Evolutionary conservation across 192 early-diverging fungal species (phyloP).

Genomic region (Podila verticillata): DNA sequence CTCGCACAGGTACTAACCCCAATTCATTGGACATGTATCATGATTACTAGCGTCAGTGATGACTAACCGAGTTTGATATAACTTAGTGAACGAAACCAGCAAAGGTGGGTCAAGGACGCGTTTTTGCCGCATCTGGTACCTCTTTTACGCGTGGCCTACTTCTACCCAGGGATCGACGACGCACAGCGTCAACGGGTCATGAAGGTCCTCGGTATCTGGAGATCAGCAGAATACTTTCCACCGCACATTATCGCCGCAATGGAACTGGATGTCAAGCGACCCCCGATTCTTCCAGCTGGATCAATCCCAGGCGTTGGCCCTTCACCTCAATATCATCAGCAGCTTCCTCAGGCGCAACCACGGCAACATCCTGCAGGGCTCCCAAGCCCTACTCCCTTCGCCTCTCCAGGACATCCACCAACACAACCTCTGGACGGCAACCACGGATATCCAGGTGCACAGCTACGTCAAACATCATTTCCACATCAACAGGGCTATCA

Average conservation of each 20-base stretch:
- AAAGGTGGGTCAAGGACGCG: constrained; percentile 59
- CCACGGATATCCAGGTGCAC: background rate
- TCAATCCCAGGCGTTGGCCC: background rate
- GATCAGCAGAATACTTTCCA: constrained; percentile 41
- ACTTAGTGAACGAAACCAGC: constrained; percentile 51
- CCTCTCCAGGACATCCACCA: background rate
- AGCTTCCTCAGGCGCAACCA: constrained; percentile 8
- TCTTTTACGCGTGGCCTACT: constrained; percentile 57
- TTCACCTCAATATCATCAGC: constrained; percentile 1
- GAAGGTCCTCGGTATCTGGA: constrained; percentile 59
- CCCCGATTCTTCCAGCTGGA: constrained; percentile 15
- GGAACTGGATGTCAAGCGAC: constrained; percentile 37
- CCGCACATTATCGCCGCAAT: constrained; percentile 34
- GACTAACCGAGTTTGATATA: background rate
- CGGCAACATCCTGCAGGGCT: background rate
- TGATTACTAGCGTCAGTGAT: background rate
- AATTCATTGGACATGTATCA: background rate
- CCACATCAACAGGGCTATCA: background rate
- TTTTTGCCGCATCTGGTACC: constrained; percentile 54
- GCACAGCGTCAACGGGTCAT: constrained; percentile 54
- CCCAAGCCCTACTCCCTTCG: background rate
- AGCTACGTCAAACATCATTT: background rate
- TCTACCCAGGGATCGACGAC: constrained; percentile 52
- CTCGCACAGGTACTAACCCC: constrained; percentile 54
- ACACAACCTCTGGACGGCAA: background rate